Evolutionary conservation across 2,329 filamentous ascomycete genomes (phyloP), one percentile per base, ranked within the genome.

Genomic region (Nemania diffusa): DNA sequence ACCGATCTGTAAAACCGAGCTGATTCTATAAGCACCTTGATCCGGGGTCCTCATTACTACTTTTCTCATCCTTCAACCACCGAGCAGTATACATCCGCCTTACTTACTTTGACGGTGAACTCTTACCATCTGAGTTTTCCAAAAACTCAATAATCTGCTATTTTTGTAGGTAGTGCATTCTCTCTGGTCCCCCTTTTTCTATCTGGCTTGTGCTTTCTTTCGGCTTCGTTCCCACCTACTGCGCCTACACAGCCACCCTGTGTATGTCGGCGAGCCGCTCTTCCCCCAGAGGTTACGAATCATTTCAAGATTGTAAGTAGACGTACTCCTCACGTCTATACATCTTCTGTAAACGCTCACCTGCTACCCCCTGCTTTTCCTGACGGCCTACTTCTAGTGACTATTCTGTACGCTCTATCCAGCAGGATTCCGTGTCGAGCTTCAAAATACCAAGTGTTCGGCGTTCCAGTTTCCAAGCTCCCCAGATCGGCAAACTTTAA

Each of bases 401-500:
- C 34, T 40, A 15, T 13, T 40, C 11, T 15, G 13, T 17, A 40
- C 37, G 17, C 15, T 20, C n/a, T 8, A 48, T 22, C 20, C 11
- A 48, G 57, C 20, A 11, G 8, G 22, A 11, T 37, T 34, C 8
- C 8, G 9, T 13, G 15, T 22, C 22, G 20, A 24, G 20, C 44
- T 24, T 48, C 44, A 48, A 24, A 29, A 61, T 11, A 59, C 27
- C 9, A 22, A 50, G 42, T 51, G 27, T n/a, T 57, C 32, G 60
- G 61, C 20, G 27, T 27, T 57, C 51, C 44, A 29, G 57, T 50
- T 63, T n/a, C 61, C 61, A 57, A 51, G 44, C 57, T 57, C 60
- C 65, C 22, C 55, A 52, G 51, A 56, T 42, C 53, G 26, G 15
- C 46, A 67, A 68, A 61, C 62, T 68, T 48, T 55, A 68, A 63